Base-by-base conservation (phyloP, 1,284 basidiomycete species). In the Microbotryomycetes sp. region DNA sequence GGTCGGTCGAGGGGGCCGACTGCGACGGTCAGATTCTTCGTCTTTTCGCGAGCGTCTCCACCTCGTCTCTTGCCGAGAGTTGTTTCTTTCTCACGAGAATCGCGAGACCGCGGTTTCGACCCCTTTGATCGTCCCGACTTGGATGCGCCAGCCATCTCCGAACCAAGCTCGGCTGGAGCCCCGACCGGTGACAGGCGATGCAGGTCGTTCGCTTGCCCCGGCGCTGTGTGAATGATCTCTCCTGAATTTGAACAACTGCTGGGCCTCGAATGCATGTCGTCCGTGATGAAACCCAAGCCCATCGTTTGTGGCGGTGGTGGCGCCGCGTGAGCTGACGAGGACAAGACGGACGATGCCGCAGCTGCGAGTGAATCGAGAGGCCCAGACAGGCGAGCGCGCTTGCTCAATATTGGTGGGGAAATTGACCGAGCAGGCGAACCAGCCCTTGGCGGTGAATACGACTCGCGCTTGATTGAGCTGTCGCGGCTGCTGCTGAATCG, bases 1-100 rank as follows among this genome's bases (percentile, higher is more conserved):
- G 35, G 35, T 11, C 35, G 35, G n/a, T n/a, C n/a, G n/a, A n/a
- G n/a, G 18, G 11, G 35, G 9, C 18, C 35, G 35, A 41, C 35
- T 18, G 35, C 24, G 15, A 56, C 26, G 26, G 55, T 56, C 21
- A 56, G 30, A 41, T 56, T 56, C 31, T 56, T 56, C 6, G 55
- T 56, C 35, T 56, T 56, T 18, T 55, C 54, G 6, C 45, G 15
- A 18, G 54, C 54, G 31, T 45, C 55, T 23, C 41, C 41, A 7
- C 27, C 55, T 24, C 55, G 11, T 30, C 55, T 4, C 30, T 50
- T 56, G 3, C 31, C 55, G n/a, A 56, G 24, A 13, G 16, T 48
- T 3, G 27, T 46, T 11, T 47, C 54, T 28, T 45, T 23, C 29
- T 26, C 54, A n/a, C n/a, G n/a, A 11, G 35, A 11, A 11, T 9